Conservation (phyloP, 1,284 basidiomycete genomes). For the Malassezia globosa region DNA sequence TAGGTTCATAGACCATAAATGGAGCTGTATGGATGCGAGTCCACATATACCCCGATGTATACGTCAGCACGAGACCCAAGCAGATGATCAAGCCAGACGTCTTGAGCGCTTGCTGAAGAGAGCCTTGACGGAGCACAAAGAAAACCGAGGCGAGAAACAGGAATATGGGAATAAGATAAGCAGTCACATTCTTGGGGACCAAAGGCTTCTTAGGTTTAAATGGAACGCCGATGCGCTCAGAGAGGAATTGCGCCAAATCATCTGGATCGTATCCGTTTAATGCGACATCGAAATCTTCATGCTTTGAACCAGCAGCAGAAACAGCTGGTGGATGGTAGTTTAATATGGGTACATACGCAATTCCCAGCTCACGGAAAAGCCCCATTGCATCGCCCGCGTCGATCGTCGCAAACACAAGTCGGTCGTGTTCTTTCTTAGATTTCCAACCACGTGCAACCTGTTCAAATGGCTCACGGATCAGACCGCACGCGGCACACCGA, state of each 20-base stretch:
- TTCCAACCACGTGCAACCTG: slow-evolving; percentile 10
- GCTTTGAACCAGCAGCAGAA: neutral
- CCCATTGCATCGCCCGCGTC: slow-evolving; percentile 9
- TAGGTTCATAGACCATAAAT: slow-evolving; percentile 52
- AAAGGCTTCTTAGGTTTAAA: slow-evolving; percentile 16
- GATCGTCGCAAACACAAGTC: slow-evolving; percentile 8
- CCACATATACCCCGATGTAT: slow-evolving; percentile 66
- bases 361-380: slow-evolving; percentile 1
- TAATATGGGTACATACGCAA: slow-evolving; percentile 8
- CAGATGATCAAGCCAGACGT: slow-evolving; percentile 25
- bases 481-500: slow-evolving; percentile 10
- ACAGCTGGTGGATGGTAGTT: neutral
- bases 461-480: slow-evolving; percentile 7
- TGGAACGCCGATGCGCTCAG: slow-evolving; percentile 17
- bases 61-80: slow-evolving; percentile 38
- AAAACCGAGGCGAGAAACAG: slow-evolving; percentile 1
- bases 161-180: slow-evolving; percentile 13
- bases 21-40: slow-evolving; percentile 77
- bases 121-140: slow-evolving; percentile 20
- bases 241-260: slow-evolving; percentile 4
- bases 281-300: slow-evolving; percentile 5
- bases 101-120: slow-evolving; percentile 16
- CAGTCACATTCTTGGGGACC: slow-evolving; percentile 13
- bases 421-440: neutral
- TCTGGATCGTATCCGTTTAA: slow-evolving; percentile 7